These are phyloP conservation scores for Aspergillus sp. DNA, from an alignment of 2,329 filamentous ascomycete genomes.

Conservation along the genomic window DNA sequence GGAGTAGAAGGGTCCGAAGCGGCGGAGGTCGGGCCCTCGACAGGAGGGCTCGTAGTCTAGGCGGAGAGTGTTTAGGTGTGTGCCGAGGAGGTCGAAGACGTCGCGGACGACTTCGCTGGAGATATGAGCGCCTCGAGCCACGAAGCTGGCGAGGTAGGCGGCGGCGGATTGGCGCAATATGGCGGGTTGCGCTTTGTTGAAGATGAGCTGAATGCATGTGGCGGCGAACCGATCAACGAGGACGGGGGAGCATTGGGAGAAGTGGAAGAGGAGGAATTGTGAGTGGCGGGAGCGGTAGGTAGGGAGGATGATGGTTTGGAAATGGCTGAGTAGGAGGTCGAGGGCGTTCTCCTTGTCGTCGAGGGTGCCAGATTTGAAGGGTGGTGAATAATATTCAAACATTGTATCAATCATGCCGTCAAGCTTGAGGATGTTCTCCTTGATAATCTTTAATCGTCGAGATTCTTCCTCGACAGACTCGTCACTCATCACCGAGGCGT, in stretches of 20 bases:
- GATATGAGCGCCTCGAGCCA: slow-evolving; percentile 83
- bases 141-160: slow-evolving; percentile 91
- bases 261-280: slow-evolving; percentile 95
- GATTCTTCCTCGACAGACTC: slow-evolving; percentile 53
- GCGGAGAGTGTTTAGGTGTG: slow-evolving; percentile 75
- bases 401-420: slow-evolving; percentile 85
- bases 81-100: slow-evolving; percentile 76
- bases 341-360: slow-evolving; percentile 71
- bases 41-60: slow-evolving; percentile 69
- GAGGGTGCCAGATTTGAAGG: slow-evolving; percentile 68
- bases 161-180: slow-evolving; percentile 80
- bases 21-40: slow-evolving; percentile 78
- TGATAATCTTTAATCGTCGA: slow-evolving; percentile 65
- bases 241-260: slow-evolving; percentile 75
- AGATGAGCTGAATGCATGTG: slow-evolving; percentile 70
- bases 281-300: slow-evolving; percentile 90
- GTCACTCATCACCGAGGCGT: slow-evolving; percentile 59
- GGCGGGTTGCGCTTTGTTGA: slow-evolving; percentile 67
- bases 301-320: slow-evolving; percentile 82
- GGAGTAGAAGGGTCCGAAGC: slow-evolving; percentile 82
- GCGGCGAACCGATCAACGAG: slow-evolving; percentile 82
- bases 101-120: slow-evolving; percentile 73
- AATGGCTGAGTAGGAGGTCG: slow-evolving; percentile 78
- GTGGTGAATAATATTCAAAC: slow-evolving; percentile 76
- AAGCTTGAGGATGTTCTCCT: slow-evolving; percentile 84